Conservation (phyloP, 2,329 filamentous ascomycete genomes). For the Didymosphaeria variabile region DNA sequence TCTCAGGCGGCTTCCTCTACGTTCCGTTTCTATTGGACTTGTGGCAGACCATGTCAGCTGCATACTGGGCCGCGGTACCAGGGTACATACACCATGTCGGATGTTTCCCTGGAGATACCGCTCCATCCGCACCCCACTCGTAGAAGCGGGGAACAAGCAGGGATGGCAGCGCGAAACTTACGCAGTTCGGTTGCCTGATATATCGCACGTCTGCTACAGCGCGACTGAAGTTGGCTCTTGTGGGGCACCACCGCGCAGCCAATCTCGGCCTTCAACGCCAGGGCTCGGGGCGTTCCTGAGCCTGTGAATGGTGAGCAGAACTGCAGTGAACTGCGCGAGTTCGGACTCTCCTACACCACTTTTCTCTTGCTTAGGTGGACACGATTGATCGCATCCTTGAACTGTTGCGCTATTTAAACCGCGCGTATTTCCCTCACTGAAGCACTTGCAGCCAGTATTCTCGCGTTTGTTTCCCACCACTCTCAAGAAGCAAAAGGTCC, state of each 20-base stretch:
- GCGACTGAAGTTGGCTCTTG: not conserved
- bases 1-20: not conserved
- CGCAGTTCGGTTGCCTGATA: conserved; percentile 2
- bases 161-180: conserved; percentile 3
- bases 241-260: conserved; percentile 9
- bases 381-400: not conserved
- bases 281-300: not conserved
- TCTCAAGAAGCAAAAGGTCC: conserved; percentile 3
- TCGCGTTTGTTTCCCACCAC: not conserved
- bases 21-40: not conserved
- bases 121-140: conserved; percentile 11
- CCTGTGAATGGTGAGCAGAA: conserved; percentile 6
- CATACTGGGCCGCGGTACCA: not conserved
- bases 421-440: not conserved
- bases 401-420: conserved; percentile 7
- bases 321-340: conserved; percentile 1
- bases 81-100: not conserved
- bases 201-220: not conserved
- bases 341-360: not conserved
- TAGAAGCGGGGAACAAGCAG: conserved; percentile 12
- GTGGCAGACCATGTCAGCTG: not conserved
- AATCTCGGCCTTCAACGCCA: conserved; percentile 2
- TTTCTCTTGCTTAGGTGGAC: not conserved
- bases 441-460: not conserved
- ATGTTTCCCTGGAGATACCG: not conserved